These are phyloP conservation scores for Gomphus sp. DNA, from an alignment of 1,284 basidiomycete genomes.

Conservation along the genomic window DNA sequence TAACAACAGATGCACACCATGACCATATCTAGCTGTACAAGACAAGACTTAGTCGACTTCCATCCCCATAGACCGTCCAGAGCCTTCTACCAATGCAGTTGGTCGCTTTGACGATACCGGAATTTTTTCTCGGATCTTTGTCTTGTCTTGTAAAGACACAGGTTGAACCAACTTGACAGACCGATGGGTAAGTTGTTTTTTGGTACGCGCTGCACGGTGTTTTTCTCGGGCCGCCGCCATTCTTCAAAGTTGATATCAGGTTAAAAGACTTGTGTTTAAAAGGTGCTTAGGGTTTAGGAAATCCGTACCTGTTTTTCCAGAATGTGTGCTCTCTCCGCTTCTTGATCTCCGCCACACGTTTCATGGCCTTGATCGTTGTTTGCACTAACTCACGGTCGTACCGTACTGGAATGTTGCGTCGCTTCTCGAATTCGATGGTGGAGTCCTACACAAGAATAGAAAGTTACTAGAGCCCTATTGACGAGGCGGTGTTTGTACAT, in stretches of 20 bases:
- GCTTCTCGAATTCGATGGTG: slow-evolving; percentile 99
- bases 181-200: slow-evolving; percentile 42
- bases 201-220: slow-evolving; percentile 56
- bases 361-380: slow-evolving; percentile 97
- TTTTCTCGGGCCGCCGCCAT: slow-evolving; percentile 76
- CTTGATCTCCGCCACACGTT: slow-evolving; percentile 91
- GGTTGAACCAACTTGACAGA: slow-evolving; percentile 70
- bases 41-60: slow-evolving; percentile 50
- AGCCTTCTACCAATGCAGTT: slow-evolving; percentile 68
- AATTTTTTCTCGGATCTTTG: slow-evolving; percentile 68
- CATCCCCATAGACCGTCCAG: slow-evolving; percentile 76
- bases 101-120: slow-evolving; percentile 59
- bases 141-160: slow-evolving; percentile 33
- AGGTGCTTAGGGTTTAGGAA: background rate
- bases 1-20: background rate
- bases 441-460: slow-evolving; percentile 62
- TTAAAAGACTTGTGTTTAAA: background rate
- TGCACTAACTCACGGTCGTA: slow-evolving; percentile 94
- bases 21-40: background rate
- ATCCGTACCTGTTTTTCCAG: slow-evolving; percentile 79
- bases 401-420: slow-evolving; percentile 94
- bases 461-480: background rate
- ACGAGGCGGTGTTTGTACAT: slow-evolving; percentile 24
- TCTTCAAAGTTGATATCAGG: slow-evolving; percentile 29
- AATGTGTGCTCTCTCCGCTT: slow-evolving; percentile 90